Evolutionary conservation across 495 filamentous ascomycete species (phyloP).

Genomic region (Penicillium canescens): DNA sequence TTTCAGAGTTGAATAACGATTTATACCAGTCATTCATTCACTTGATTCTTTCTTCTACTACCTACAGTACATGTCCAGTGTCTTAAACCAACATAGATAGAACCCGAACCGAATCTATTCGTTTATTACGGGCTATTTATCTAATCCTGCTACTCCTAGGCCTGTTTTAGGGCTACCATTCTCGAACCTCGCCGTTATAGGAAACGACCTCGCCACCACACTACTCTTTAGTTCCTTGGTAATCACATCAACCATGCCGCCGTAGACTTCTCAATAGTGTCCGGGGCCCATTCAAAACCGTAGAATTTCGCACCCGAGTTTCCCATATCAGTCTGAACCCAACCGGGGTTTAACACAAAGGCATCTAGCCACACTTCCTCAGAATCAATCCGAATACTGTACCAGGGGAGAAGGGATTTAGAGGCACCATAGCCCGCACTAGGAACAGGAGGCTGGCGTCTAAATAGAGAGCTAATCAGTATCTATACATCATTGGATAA

Average conservation of each 20-base stretch:
- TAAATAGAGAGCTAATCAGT: background rate
- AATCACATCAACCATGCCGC: slow-evolving; percentile 43
- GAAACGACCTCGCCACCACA: slow-evolving; percentile 33
- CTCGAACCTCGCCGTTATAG: background rate
- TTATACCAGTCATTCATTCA: slow-evolving; percentile 15
- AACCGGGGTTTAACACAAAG: slow-evolving; percentile 35
- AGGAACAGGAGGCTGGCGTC: slow-evolving; percentile 18
- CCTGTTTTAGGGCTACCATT: background rate
- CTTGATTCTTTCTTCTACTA: background rate
- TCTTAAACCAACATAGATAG: no score
- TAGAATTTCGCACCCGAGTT: slow-evolving; percentile 34
- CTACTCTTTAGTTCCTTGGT: slow-evolving; percentile 32
- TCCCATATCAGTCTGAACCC: slow-evolving; percentile 47
- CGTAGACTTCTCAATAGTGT: slow-evolving; percentile 29
- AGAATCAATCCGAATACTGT: slow-evolving; percentile 36
- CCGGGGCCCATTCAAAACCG: slow-evolving; percentile 33
- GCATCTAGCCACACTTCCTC: slow-evolving; percentile 37
- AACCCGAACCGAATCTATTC: no score
- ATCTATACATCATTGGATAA: no score
- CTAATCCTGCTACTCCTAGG: background rate
- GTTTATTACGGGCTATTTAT: background rate
- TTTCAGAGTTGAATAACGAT: slow-evolving; percentile 14
- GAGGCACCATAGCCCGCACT: slow-evolving; percentile 38
- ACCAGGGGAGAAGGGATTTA: slow-evolving; percentile 38
- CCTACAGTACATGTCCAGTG: no score